Evolutionary conservation across 495 filamentous ascomycete species (phyloP), one percentile per base, ranked within the genome.

Genomic region (Tuber magnatum): DNA sequence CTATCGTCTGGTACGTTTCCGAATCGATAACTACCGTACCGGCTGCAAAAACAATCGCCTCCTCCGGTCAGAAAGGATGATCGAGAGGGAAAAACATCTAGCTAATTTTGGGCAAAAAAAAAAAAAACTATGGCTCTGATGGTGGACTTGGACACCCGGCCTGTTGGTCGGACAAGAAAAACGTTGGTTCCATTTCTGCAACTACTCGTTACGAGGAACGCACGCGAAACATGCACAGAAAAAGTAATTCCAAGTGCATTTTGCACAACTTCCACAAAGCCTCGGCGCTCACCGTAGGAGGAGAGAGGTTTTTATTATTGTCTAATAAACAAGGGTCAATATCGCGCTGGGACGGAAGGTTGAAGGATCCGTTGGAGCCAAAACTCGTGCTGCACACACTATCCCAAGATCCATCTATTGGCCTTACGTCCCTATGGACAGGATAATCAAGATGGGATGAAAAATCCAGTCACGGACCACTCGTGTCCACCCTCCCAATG

Each of bases 81-180:
- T 35, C 14, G 28, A 65, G 28, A 65, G 56, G 28, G 28, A 35
- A 65, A 35, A 18, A 16, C 32, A 65, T 65, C 56, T 35, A 65
- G 56, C 56, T 14, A 14, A 61, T n/a, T 61, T 61, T 14, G n/a
- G 51, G 35, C 7, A 71, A 71, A 68, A 32, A 46, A 71, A 61
- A 3, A 71, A 71, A 68, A 32, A 46, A 71, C 44, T 70, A 75
- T 71, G 42, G 41, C 24, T 56, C 8, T 28, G 35, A n/a, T 68
- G 43, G 71, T 35, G 42, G 32, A 61, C 42, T 74, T 68, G 44
- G 71, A 69, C 71, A 75, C 71, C 68, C 39, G 41, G 24, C 42
- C 56, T 51, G 76, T 71, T 77, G 72, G 44, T 75, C 40, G 35
- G 76, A 77, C 74, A 75, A 51, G 69, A 75, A 72, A 39, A 77